Evolutionary conservation across 2,329 filamentous ascomycete genomes (phyloP), one percentile per base, ranked within the genome.

Genomic region (Alternaria sp.): DNA sequence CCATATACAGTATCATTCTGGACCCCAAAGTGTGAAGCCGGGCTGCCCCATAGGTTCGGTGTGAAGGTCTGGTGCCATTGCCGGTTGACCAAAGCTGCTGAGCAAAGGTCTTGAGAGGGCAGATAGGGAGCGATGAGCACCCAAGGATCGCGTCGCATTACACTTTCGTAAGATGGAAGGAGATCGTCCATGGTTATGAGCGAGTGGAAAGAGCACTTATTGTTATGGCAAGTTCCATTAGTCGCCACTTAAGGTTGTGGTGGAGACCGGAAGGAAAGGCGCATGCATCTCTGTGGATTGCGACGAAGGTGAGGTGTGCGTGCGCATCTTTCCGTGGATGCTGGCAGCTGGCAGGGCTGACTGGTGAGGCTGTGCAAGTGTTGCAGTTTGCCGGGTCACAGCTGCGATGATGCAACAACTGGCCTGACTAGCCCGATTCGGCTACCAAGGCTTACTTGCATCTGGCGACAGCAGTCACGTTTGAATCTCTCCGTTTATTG

Each of bases 1-100:
- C 85, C 83, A 70, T 89, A 89, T 28, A 89, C 86, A 9, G 83
- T 85, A 71, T 89, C 87, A 70, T 89, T 87, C 55, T 88, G 83
- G 3, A 82, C 82, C 28, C 85, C 86, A 72, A 89, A 89, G 74
- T 89, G 87, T 9, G 86, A 88, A 0, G 87, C 86, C 19, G 88
- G 88, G 69, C 87, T 85, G 15, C 87, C 87, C 88, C 88, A 90
- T 2, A 90, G 81, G 65, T 86, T 84, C 3, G 86, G 86, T 56
- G 84, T 82, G 67, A 89, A 89, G n/a, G 85, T 83, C 26, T 78
- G 70, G 69, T 89, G 85, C 86, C 87, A 89, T 80, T 81, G 79
- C 57, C 79, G 83, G 68, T 84, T 88, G 9, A 89, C 87, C 26
- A 88, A 76, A 6, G 85, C 84, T 8, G 83, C 84, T 23, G 86